Conservation (phyloP, 108 stramenopile genomes). For the Fistulifera pelliculosa region DNA sequence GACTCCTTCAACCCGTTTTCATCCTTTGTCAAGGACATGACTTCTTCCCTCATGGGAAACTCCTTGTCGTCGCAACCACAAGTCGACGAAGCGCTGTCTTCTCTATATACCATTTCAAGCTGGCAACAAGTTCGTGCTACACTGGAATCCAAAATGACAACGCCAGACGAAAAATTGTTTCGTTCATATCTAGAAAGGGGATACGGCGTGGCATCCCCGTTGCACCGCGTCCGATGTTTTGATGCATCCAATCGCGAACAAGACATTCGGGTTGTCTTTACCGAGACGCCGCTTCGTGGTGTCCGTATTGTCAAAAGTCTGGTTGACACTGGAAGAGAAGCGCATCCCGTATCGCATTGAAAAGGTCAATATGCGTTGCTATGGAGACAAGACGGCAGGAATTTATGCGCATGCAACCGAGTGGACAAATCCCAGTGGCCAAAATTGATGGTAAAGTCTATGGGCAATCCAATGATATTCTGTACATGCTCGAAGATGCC, state of each 20-base stretch:
- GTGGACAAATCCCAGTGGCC: slow-evolving; percentile 75
- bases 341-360: slow-evolving; percentile 81
- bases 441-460: slow-evolving; percentile 66
- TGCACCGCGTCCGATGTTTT: slow-evolving; percentile 72
- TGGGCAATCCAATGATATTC: slow-evolving; percentile 76
- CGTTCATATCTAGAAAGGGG: slow-evolving; percentile 50
- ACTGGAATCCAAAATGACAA: slow-evolving; percentile 37
- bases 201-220: slow-evolving; percentile 53
- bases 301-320: slow-evolving; percentile 88
- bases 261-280: slow-evolving; percentile 80
- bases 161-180: slow-evolving; percentile 50
- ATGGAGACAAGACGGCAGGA: slow-evolving; percentile 68
- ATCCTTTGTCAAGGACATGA: background rate
- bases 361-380: slow-evolving; percentile 89
- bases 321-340: slow-evolving; percentile 76
- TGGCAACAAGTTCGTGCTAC: slow-evolving; percentile 42
- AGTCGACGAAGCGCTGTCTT: background rate
- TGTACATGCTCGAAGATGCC: slow-evolving; percentile 52
- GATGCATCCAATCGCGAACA: slow-evolving; percentile 63
- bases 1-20: too few species aligned
- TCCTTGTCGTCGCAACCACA: background rate
- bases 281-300: slow-evolving; percentile 25
- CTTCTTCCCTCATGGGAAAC: background rate
- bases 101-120: background rate
- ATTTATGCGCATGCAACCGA: slow-evolving; percentile 61